Evolutionary conservation across 1,284 basidiomycete genomes (phyloP).

Genomic region (Crucibulum cyathiforme): DNA sequence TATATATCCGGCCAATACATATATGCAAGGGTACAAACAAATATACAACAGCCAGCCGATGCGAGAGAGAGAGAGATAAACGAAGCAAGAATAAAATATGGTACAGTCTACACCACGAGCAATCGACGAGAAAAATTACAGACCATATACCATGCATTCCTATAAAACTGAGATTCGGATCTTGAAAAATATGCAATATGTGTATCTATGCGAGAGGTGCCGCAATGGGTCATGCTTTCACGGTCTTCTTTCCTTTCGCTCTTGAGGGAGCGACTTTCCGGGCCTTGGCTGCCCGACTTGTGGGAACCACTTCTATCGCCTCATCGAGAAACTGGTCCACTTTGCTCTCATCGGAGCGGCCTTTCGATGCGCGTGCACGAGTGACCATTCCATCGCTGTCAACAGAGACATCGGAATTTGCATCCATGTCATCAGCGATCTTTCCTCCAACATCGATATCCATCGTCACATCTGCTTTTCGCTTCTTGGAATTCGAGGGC

Average conservation of each 20-base stretch:
- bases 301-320: background rate
- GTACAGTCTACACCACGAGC: too few species aligned
- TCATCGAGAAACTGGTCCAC: background rate
- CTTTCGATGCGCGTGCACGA: conserved; percentile 37
- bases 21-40: background rate
- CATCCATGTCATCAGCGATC: conserved; percentile 16
- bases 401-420: conserved; percentile 8
- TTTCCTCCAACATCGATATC: conserved; percentile 16
- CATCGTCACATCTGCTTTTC: conserved; percentile 22
- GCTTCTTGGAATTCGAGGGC: conserved; percentile 20
- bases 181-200: background rate
- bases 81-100: background rate
- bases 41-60: background rate
- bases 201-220: background rate
- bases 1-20: too few species aligned
- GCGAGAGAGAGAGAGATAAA: background rate
- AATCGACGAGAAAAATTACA: too few species aligned
- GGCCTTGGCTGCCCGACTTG: background rate
- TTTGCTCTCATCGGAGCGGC: background rate
- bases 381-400: conserved; percentile 36
- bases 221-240: background rate
- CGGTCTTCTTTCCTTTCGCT: background rate
- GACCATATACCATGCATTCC: background rate
- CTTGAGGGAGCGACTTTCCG: background rate
- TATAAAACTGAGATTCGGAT: background rate